A percentile compares a stretch with the other conserved stretches of the same genome.
These are phyloP conservation scores for Leucosporidium yakuticum DNA, from an alignment of 768 basidiomycete genomes.

Conservation along the genomic window DNA sequence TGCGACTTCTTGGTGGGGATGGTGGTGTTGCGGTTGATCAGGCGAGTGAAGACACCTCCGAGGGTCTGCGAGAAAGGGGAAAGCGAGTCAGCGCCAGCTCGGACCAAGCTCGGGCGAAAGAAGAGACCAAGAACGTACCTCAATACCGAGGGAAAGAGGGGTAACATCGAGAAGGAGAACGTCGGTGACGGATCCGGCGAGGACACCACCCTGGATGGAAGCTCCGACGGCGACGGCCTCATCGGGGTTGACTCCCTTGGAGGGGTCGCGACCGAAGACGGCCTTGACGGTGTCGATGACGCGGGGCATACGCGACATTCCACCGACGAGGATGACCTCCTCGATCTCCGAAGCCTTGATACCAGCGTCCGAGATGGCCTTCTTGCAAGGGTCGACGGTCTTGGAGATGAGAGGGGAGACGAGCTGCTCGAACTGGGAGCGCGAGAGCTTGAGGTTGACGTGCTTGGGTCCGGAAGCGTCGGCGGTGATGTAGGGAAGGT, in stretches of 20 bases:
- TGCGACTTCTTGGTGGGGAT: slow-evolving; percentile 99
- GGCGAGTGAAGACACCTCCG: slow-evolving; percentile 98
- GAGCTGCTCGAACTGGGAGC: slow-evolving; percentile 83
- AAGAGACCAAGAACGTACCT: slow-evolving; percentile 15
- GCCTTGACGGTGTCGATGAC: slow-evolving; percentile 88
- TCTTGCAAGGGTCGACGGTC: slow-evolving; percentile 93
- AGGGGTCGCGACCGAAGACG: slow-evolving; percentile 91
- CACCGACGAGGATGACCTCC: slow-evolving; percentile 96
- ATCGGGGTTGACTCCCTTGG: slow-evolving; percentile 98
- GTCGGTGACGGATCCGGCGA: slow-evolving; percentile 92
- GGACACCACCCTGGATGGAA: slow-evolving; percentile 94
- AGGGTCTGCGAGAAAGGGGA: slow-evolving; percentile 64
- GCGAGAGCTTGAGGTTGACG: slow-evolving; percentile 83
- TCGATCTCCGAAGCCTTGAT: slow-evolving; percentile 87
- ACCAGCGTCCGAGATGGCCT: slow-evolving; percentile 87
- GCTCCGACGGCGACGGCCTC: slow-evolving; percentile 99
- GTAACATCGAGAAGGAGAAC: slow-evolving; percentile 85
- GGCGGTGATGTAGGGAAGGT: slow-evolving; percentile 95
- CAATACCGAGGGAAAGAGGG: slow-evolving; percentile 83
- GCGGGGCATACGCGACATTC: slow-evolving; percentile 96
- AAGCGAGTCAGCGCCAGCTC: background rate
- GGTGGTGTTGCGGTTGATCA: slow-evolving; percentile 95
- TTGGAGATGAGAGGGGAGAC: slow-evolving; percentile 75
- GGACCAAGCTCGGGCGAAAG: no score
- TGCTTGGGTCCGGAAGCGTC: slow-evolving; percentile 93